Evolutionary conservation across 495 filamentous ascomycete species (phyloP), one percentile per base, ranked within the genome.

Genomic region (Talaromyces adpressus): DNA sequence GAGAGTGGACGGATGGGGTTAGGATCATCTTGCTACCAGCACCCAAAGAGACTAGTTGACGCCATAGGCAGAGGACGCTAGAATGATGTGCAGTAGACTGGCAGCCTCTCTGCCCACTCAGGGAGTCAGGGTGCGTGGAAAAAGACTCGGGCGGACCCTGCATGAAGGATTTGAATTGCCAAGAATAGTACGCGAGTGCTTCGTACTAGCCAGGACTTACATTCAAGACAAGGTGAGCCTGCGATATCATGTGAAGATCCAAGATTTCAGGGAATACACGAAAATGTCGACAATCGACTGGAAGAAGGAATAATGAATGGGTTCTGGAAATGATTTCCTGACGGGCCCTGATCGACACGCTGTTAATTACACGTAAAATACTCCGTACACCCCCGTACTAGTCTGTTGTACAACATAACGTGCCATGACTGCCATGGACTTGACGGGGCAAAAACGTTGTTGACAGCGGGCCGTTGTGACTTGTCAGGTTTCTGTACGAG

Each of bases 391-490:
- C 3, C 27, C 27, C 45, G 18, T 54, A 29, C 51, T 54, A 14
- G 51, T 54, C 6, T 6, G 51, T 20, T 49, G 45, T 49, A 49
- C 45, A 49, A 9, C 45, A 20, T 49, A 49, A 49, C 45, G 36
- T 41, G 36, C 29, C 22, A 14, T 39, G 11, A 12, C 9, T 20
- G 29, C 25, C 7, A 8, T 14, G 32, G 30, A 36, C 22, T 2
- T 27, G 20, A 60, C 22, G 23, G 58, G 3, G 20, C 22, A 41
- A 60, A 60, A 60, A 60, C 58, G 58, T 60, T 60, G 36, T 60
- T 60, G 58, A 47, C 58, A 60, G 58, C 58, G 20, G 58, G 22
- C 58, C 58, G 36, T 60, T 60, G 5, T 41, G 36, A 32, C 27
- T 58, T 29, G 51, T 54, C 20, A 23, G 51, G 51, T 54, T 14